Conservation (phyloP, 2,329 filamentous ascomycete genomes). For the Aspergillus flavus region DNA sequence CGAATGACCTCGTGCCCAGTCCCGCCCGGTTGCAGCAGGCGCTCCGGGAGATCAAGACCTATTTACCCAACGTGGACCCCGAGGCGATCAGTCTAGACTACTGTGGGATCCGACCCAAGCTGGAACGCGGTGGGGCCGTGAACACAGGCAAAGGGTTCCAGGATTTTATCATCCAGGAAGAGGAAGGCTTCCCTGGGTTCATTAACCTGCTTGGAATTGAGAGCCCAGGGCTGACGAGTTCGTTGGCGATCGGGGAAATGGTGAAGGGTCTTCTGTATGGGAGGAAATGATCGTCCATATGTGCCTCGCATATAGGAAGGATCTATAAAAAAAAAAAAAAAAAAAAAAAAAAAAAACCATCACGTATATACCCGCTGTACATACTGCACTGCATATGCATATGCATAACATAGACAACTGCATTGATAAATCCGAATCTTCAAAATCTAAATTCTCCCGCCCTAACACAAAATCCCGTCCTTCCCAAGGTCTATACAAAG, state of each 20-base stretch:
- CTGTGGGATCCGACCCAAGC: conserved; percentile 87
- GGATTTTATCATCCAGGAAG: conserved; percentile 79
- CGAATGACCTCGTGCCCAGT: conserved; percentile 71
- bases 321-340: too few relatives aligned
- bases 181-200: conserved; percentile 79
- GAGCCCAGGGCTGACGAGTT: conserved; percentile 87
- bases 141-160: conserved; percentile 65
- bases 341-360: too few relatives aligned
- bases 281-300: conserved; percentile 6
- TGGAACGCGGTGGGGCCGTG: conserved; percentile 63
- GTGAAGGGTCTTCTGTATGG: conserved; percentile 62
- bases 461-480: too few relatives aligned
- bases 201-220: conserved; percentile 91
- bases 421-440: too few relatives aligned
- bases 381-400: background rate
- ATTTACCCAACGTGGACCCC: conserved; percentile 73
- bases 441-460: too few relatives aligned
- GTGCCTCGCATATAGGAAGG: background rate
- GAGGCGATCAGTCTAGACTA: conserved; percentile 76
- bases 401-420: background rate
- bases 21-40: conserved; percentile 65
- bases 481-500: too few relatives aligned
- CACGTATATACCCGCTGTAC: background rate
- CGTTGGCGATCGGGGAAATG: conserved; percentile 79
- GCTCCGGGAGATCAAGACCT: conserved; percentile 72